Evolutionary conservation across 805 yeast genomes (phyloP).

Genomic region (Teunomyces tritomae): DNA sequence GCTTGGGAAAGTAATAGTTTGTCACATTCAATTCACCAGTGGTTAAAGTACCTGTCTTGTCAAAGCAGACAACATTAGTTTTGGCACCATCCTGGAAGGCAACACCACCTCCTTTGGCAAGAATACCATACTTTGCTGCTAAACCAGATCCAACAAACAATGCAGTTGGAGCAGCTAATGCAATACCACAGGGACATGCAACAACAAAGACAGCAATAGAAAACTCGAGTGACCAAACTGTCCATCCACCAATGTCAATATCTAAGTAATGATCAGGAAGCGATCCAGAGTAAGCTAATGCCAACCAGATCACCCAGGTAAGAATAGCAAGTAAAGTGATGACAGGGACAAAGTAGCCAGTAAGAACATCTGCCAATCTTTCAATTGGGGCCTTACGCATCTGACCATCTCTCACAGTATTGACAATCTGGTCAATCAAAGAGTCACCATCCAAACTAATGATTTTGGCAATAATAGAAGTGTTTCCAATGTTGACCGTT

Average conservation of each 20-base stretch:
- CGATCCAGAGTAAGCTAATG: conserved; percentile 51
- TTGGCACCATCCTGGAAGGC: conserved; percentile 76
- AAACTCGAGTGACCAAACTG: conserved; percentile 73
- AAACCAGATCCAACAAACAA: conserved; percentile 75
- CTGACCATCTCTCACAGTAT: conserved; percentile 72
- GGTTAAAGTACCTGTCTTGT: conserved; percentile 77
- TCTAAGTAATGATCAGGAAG: conserved; percentile 58
- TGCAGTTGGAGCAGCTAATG: conserved; percentile 83
- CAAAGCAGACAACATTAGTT: conserved; percentile 66
- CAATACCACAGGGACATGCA: conserved; percentile 86
- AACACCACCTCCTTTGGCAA: conserved; percentile 79
- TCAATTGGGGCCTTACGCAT: conserved; percentile 72
- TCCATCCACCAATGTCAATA: conserved; percentile 70
- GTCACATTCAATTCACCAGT: conserved; percentile 61
- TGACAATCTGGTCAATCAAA: conserved; percentile 65
- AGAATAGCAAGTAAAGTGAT: conserved; percentile 57
- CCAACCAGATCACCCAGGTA: conserved; percentile 71
- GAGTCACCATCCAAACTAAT: conserved; percentile 62
- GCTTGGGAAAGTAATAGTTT: conserved; percentile 36
- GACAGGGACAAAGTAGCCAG: conserved; percentile 72
- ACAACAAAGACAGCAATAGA: conserved; percentile 78
- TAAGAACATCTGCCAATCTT: conserved; percentile 62
- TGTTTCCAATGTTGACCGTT: conserved; percentile 61
- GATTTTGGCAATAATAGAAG: conserved; percentile 52
- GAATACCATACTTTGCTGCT: conserved; percentile 73